These are phyloP conservation scores for Porphyrellus cyaneotinctus DNA, from an alignment of 768 basidiomycete species.

Conservation along the genomic window DNA sequence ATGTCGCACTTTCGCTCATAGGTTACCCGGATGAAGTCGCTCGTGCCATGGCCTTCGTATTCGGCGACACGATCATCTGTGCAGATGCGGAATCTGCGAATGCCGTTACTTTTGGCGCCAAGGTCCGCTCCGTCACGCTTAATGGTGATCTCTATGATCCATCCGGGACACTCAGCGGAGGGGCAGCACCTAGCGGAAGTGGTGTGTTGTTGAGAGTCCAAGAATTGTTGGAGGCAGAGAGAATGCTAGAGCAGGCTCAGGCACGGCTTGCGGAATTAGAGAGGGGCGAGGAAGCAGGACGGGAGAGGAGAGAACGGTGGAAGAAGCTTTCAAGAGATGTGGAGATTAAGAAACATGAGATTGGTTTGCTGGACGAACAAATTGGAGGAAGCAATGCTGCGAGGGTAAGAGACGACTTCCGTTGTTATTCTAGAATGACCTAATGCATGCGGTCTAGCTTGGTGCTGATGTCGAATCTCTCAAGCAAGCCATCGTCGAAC, in stretches of 20 bases:
- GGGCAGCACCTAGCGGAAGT: conserved; percentile 72
- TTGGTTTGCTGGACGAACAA: conserved; percentile 77
- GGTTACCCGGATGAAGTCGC: conserved; percentile 77
- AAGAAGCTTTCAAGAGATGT: conserved; percentile 56
- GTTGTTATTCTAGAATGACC: neutral
- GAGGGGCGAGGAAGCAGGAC: conserved; percentile 48
- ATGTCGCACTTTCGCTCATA: conserved; percentile 84
- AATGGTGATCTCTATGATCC: conserved; percentile 97
- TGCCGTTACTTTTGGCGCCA: conserved; percentile 71
- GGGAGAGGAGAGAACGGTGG: conserved; percentile 59
- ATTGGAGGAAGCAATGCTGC: conserved; percentile 86
- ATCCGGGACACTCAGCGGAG: conserved; percentile 88
- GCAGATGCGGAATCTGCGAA: conserved; percentile 85
- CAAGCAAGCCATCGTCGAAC: conserved; percentile 57
- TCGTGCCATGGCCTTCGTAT: conserved; percentile 90
- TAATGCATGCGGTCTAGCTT: conserved; percentile 46
- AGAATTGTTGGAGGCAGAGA: conserved; percentile 69
- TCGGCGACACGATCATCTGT: conserved; percentile 90
- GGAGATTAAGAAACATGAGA: conserved; percentile 88
- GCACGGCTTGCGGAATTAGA: conserved; percentile 48
- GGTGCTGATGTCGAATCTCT: conserved; percentile 73
- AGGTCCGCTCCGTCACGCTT: conserved; percentile 82
- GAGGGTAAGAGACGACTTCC: conserved; percentile 50
- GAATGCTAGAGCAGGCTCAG: conserved; percentile 48
- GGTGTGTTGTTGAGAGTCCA: conserved; percentile 81